Evolutionary conservation across 2,329 filamentous ascomycete species (phyloP).

Genomic region (Fusarium circinatum): DNA sequence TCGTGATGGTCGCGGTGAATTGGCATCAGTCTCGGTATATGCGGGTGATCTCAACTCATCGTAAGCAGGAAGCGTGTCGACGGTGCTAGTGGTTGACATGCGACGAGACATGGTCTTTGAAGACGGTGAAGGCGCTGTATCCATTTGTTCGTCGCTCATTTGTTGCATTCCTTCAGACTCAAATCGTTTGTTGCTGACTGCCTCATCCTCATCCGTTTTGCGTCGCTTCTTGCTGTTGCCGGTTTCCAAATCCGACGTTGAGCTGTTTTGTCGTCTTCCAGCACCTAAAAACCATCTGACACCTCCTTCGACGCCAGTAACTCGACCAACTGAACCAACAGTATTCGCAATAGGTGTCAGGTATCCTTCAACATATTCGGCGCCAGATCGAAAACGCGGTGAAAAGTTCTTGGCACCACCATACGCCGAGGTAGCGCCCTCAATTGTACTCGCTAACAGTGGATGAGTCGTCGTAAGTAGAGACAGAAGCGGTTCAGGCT

Average conservation of each 20-base stretch:
- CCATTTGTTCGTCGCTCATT: slow-evolving; percentile 36
- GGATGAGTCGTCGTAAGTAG: slow-evolving; percentile 91
- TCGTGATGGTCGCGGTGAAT: slow-evolving; percentile 43
- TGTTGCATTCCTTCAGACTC: slow-evolving; percentile 45
- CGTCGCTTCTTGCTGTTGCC: slow-evolving; percentile 65
- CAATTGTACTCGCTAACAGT: slow-evolving; percentile 84
- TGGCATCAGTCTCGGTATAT: slow-evolving; percentile 70
- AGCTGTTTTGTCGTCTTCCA: slow-evolving; percentile 61
- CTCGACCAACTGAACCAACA: slow-evolving; percentile 82
- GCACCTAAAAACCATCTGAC: slow-evolving; percentile 84
- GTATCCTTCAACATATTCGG: slow-evolving; percentile 89
- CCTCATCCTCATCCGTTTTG: slow-evolving; percentile 59
- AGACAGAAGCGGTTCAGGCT: slow-evolving; percentile 83
- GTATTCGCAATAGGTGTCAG: slow-evolving; percentile 88
- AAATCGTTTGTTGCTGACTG: slow-evolving; percentile 44
- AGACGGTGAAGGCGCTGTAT: slow-evolving; percentile 43
- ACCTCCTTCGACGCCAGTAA: slow-evolving; percentile 88
- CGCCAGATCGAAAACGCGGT: slow-evolving; percentile 86
- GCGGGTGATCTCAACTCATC: slow-evolving; percentile 80
- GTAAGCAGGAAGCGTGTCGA: slow-evolving; percentile 85
- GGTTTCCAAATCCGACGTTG: slow-evolving; percentile 59
- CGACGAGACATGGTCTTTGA: slow-evolving; percentile 57
- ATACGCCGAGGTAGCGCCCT: slow-evolving; percentile 86
- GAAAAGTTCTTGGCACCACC: slow-evolving; percentile 90
- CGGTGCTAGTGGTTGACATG: slow-evolving; percentile 71